Conservation (phyloP, 2,329 filamentous ascomycete species). For the Colletotrichum karsti region DNA sequence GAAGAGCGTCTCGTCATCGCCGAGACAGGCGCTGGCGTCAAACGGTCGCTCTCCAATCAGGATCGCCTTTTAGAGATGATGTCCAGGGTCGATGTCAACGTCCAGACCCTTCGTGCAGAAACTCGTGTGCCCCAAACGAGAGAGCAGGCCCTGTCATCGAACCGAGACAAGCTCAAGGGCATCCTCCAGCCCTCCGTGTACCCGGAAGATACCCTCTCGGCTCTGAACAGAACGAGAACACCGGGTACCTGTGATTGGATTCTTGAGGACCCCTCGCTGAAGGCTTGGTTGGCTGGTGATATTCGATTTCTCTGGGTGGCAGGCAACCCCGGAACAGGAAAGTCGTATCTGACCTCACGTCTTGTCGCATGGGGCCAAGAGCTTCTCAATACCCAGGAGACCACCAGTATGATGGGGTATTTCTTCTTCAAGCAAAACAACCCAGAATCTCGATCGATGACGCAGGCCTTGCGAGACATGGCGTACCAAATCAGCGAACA, state of each 20-base stretch:
- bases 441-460: conserved; percentile 52
- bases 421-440: conserved; percentile 59
- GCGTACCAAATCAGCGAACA: conserved; percentile 56
- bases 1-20: conserved; percentile 54
- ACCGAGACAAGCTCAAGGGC: conserved; percentile 47
- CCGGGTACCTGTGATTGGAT: conserved; percentile 57
- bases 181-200: conserved; percentile 52
- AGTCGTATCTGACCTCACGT: conserved; percentile 53
- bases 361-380: conserved; percentile 49
- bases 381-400: conserved; percentile 34
- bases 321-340: conserved; percentile 55
- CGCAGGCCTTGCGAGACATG: conserved; percentile 53
- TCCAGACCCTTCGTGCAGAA: conserved; percentile 43
- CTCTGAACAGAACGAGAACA: conserved; percentile 49
- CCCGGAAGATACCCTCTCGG: conserved; percentile 50
- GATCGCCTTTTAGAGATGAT: conserved; percentile 43
- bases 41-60: conserved; percentile 43
- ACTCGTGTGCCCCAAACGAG: conserved; percentile 31
- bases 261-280: conserved; percentile 45
- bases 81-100: conserved; percentile 40
- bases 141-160: conserved; percentile 40
- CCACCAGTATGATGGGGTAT: conserved; percentile 45
- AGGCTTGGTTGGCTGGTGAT: conserved; percentile 47
- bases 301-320: conserved; percentile 52
- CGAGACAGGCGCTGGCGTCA: conserved; percentile 49